Evolutionary conservation across 2,329 filamentous ascomycete species (phyloP).

Genomic region (Verticillium tricorpus): DNA sequence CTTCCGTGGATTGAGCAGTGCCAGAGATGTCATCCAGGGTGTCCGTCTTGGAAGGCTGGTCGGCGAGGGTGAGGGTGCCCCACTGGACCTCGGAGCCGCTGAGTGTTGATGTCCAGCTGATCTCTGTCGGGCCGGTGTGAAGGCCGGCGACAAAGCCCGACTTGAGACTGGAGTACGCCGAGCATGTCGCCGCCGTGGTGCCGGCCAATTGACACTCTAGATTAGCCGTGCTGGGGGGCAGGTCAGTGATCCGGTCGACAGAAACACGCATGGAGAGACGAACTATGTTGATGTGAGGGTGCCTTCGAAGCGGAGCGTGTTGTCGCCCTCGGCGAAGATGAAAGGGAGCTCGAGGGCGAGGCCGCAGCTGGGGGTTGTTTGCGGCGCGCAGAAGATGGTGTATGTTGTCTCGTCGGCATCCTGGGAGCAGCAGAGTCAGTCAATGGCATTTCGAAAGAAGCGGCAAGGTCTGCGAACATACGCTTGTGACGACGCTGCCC

Average conservation of each 20-base stretch:
- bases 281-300: slow-evolving; percentile 38
- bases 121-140: slow-evolving; percentile 36
- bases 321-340: slow-evolving; percentile 39
- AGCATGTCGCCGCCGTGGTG: slow-evolving; percentile 41
- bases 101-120: slow-evolving; percentile 40
- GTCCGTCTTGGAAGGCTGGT: slow-evolving; percentile 24
- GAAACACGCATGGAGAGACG: slow-evolving; percentile 13
- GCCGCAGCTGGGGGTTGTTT: slow-evolving; percentile 35
- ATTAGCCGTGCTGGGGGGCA: slow-evolving; percentile 34
- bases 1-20: background rate
- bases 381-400: slow-evolving; percentile 43
- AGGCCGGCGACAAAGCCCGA: slow-evolving; percentile 32
- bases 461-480: slow-evolving; percentile 18
- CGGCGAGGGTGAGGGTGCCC: slow-evolving; percentile 38
- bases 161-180: slow-evolving; percentile 41
- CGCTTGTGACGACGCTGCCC: slow-evolving; percentile 40
- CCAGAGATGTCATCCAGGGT: background rate
- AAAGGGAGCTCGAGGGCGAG: slow-evolving; percentile 43
- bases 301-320: slow-evolving; percentile 38
- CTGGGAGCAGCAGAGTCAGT: slow-evolving; percentile 17
- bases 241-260: background rate
- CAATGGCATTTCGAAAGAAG: background rate
- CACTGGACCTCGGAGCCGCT: slow-evolving; percentile 35
- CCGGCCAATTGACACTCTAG: slow-evolving; percentile 37
- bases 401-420: slow-evolving; percentile 37